A percentile compares a stretch with the other conserved stretches of the same genome.
These are phyloP conservation scores for Cystobasidium pallidum DNA, from an alignment of 1,284 basidiomycete genomes.

Conservation along the genomic window DNA sequence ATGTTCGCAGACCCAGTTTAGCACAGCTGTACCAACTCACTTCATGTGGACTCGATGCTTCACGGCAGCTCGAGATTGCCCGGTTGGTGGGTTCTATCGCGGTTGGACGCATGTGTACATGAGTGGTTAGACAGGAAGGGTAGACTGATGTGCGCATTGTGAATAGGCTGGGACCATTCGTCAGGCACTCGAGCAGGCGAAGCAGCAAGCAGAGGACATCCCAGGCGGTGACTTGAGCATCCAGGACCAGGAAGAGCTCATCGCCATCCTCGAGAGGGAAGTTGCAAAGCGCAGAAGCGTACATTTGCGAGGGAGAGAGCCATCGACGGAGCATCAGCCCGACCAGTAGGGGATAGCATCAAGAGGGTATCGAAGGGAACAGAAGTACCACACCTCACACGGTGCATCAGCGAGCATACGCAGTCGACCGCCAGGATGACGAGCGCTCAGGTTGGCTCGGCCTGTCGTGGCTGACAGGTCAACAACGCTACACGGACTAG, in stretches of 20 bases:
- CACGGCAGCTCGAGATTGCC: constrained; percentile 42
- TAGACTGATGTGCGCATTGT: background rate
- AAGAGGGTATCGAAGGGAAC: too few species aligned
- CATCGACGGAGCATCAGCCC: too few species aligned
- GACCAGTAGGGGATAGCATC: too few species aligned
- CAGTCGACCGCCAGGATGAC: too few species aligned
- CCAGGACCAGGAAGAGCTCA: constrained; percentile 40
- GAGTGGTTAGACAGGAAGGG: background rate
- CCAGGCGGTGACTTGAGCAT: constrained; percentile 36
- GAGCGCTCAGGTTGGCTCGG: too few species aligned
- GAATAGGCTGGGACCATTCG: constrained; percentile 28
- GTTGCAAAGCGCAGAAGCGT: constrained; percentile 5
- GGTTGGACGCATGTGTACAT: background rate
- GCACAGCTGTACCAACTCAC: constrained; percentile 37
- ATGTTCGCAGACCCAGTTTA: constrained; percentile 16
- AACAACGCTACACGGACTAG: too few species aligned
- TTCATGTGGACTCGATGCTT: constrained; percentile 28
- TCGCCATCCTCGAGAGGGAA: constrained; percentile 33
- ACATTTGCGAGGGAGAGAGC: background rate
- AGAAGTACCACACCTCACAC: too few species aligned
- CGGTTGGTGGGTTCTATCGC: constrained; percentile 14
- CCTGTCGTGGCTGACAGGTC: too few species aligned
- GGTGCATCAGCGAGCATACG: too few species aligned
- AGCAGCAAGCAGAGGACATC: constrained; percentile 35
- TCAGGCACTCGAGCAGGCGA: constrained; percentile 23